Evolutionary conservation across 352 stramenopile species (phyloP).

Genomic region (Globisporangium orthogonon): DNA sequence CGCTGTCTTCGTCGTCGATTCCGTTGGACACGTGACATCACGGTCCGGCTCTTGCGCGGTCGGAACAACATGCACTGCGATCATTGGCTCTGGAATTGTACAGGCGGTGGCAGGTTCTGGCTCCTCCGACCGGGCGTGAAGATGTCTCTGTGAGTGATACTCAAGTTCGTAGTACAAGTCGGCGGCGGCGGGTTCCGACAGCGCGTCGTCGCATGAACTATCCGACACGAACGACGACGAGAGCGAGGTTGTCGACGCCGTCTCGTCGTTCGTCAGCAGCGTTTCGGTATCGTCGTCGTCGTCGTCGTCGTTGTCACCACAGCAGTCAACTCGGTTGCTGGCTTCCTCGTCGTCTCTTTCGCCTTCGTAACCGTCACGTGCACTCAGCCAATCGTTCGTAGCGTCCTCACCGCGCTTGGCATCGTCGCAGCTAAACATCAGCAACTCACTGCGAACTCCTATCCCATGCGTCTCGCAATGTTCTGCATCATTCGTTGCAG

Average conservation of each 20-base stretch:
- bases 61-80: not conserved
- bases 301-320: not conserved
- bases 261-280: conserved; percentile 13
- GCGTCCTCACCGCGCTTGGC: not conserved
- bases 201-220: conserved; percentile 10
- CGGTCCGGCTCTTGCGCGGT: not conserved
- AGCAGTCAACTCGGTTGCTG: not conserved
- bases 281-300: conserved; percentile 5
- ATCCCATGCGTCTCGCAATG: not conserved
- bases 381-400: too few species aligned
- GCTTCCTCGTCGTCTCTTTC: too few species aligned
- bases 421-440: not conserved
- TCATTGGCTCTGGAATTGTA: not conserved
- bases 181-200: conserved; percentile 2
- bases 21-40: too few species aligned
- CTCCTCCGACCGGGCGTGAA: not conserved
- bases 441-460: not conserved
- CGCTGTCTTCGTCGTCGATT: not conserved
- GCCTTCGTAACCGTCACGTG: too few species aligned
- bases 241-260: conserved; percentile 13
- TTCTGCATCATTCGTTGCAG: not conserved
- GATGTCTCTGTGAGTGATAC: not conserved
- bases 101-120: not conserved
- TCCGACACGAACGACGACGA: conserved; percentile 13
- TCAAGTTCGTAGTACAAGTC: conserved; percentile 12